These are phyloP conservation scores for Dioscorea alata DNA, from an alignment of 106 monocot genomes.

Conservation along the genomic window DNA sequence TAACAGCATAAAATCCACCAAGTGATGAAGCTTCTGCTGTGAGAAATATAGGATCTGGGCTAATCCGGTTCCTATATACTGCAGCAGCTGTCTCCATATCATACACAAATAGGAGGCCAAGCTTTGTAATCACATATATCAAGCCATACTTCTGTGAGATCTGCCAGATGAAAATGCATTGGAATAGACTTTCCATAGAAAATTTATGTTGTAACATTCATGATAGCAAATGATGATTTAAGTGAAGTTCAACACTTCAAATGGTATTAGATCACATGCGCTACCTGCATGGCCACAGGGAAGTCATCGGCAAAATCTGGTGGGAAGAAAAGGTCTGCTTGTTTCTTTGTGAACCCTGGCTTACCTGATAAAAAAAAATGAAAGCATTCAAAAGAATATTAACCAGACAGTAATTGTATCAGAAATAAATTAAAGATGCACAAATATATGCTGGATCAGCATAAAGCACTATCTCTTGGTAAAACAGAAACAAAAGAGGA, in stretches of 20 bases:
- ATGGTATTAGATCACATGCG: background rate
- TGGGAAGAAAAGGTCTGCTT: constrained; percentile 96
- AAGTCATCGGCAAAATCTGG: constrained; percentile 98
- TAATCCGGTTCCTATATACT: constrained; percentile 95
- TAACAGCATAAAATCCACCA: constrained; percentile 95
- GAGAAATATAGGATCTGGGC: constrained; percentile 96
- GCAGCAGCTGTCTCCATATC: constrained; percentile 95
- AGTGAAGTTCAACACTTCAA: too few species aligned
- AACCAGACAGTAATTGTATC: background rate
- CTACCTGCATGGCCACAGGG: constrained; percentile 97
- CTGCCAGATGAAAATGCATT: constrained; percentile 41
- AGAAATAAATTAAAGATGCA: too few species aligned
- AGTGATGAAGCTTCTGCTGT: constrained; percentile 76
- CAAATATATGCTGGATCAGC: background rate
- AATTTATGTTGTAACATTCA: too few species aligned
- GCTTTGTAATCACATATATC: constrained; percentile 96
- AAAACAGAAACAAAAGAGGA: too few species aligned
- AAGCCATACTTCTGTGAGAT: constrained; percentile 86
- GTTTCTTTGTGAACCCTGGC: constrained; percentile 90
- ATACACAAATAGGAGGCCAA: constrained; percentile 95
- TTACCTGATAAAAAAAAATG: constrained; percentile 54
- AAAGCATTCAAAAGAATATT: background rate
- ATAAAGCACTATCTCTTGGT: background rate
- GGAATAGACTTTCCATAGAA: background rate
- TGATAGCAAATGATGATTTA: too few species aligned